These are phyloP conservation scores for Ramularia endophylla DNA, from an alignment of 2,329 filamentous ascomycete genomes.

Conservation along the genomic window DNA sequence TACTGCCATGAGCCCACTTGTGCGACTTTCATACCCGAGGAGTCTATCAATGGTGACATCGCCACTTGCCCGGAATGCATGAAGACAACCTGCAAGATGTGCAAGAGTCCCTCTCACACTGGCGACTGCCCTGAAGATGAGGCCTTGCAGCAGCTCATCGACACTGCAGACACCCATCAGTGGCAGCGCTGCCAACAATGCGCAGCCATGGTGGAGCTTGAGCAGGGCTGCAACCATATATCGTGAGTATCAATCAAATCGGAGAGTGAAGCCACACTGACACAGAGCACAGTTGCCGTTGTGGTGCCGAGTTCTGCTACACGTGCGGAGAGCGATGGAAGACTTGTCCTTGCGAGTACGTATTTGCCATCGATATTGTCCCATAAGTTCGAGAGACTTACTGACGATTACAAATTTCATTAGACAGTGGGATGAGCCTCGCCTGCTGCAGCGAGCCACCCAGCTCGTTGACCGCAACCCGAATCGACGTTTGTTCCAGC, in stretches of 20 bases:
- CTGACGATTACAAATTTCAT: neutral
- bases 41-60: slow-evolving; percentile 28
- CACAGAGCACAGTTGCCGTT: slow-evolving; percentile 19
- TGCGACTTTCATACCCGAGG: slow-evolving; percentile 41
- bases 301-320: slow-evolving; percentile 28
- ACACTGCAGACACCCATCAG: slow-evolving; percentile 36
- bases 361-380: neutral
- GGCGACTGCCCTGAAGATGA: slow-evolving; percentile 46
- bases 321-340: slow-evolving; percentile 24
- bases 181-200: slow-evolving; percentile 51
- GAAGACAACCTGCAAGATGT: slow-evolving; percentile 44
- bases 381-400: neutral
- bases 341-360: slow-evolving; percentile 19
- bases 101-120: slow-evolving; percentile 44
- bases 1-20: slow-evolving; percentile 48
- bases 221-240: slow-evolving; percentile 52
- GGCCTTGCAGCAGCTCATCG: slow-evolving; percentile 36
- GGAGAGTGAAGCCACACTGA: slow-evolving; percentile 18
- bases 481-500: slow-evolving; percentile 11
- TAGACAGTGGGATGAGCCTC: slow-evolving; percentile 17
- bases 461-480: slow-evolving; percentile 14
- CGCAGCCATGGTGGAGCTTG: slow-evolving; percentile 43
- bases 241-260: slow-evolving; percentile 42
- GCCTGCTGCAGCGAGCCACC: slow-evolving; percentile 12
- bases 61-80: slow-evolving; percentile 42